Percentiles rank a stretch among this genome's conserved stretches.
These are phyloP conservation scores for Neofusicoccum sp. DNA, from an alignment of 2,329 filamentous ascomycete genomes.

Conservation along the genomic window DNA sequence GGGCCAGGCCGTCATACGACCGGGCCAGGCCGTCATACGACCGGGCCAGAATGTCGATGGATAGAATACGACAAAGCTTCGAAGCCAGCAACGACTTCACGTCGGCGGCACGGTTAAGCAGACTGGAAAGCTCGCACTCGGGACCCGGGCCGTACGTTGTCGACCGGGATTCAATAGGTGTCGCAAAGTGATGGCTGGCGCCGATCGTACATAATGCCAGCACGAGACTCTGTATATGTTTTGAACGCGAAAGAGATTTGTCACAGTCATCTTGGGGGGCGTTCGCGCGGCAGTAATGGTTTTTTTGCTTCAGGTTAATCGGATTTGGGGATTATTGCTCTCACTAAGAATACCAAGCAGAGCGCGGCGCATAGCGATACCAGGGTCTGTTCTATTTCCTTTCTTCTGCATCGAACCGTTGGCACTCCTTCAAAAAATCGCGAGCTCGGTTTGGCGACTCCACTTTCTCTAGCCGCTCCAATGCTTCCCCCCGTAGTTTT, in stretches of 20 bases:
- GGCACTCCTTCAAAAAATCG: constrained; percentile 13
- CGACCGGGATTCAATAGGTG: background rate
- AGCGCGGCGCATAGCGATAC: constrained; percentile 11
- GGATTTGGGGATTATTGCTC: constrained; percentile 12
- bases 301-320: background rate
- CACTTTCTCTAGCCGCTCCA: constrained; percentile 1
- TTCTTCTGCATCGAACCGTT: background rate
- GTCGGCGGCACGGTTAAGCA: constrained; percentile 77
- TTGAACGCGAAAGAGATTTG: constrained; percentile 17
- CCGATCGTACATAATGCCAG: constrained; percentile 15
- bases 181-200: constrained; percentile 4
- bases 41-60: constrained; percentile 81
- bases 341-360: constrained; percentile 14
- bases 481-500: background rate
- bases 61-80: constrained; percentile 77
- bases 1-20: constrained; percentile 23
- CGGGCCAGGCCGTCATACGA: constrained; percentile 79
- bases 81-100: constrained; percentile 90
- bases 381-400: constrained; percentile 1
- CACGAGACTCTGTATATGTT: constrained; percentile 14
- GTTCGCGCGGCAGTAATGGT: constrained; percentile 9
- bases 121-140: constrained; percentile 67
- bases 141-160: background rate
- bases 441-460: background rate
- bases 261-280: constrained; percentile 13